Base-by-base conservation (phyloP, 2,329 filamentous ascomycete species). In the Talaromyces sp. region DNA sequence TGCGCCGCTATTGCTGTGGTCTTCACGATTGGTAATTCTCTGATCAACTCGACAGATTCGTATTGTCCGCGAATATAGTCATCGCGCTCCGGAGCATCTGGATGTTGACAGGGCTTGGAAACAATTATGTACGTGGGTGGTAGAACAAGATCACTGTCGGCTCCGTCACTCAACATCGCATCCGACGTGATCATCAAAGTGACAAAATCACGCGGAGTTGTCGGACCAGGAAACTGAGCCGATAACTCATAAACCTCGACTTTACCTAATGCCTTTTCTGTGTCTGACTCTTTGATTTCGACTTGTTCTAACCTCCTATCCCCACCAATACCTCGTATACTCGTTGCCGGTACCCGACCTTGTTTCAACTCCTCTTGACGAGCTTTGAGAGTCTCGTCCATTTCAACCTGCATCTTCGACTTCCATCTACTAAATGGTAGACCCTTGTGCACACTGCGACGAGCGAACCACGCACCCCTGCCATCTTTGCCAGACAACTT, bases 21-120 rank as follows among this genome's bases (percentile, higher is more conserved):
- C 13, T 45, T 57, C 19, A 57, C 37, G 13, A 37, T 50, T 19
- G 64, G 59, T 14, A 97, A 85, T 77, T 98, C 93, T 59, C 93
- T 85, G 65, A 97, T 93, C 69, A 97, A 84, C 77, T 98, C 94
- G 16, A 97, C 90, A 1, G 91, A 96, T 80, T 97, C 93, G 73
- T 97, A 98, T 68, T 89, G 84, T 3, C 93, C 94, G 47, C 92
- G 85, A 58, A 97, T 91, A 74, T 89, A 94, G 16, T 91, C 91
- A 66, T 86, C 80, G 10, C 89, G 84, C 13, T 85, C 84, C 22
- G 89, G 88, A 39, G 90, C 89, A 66, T 92, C 87, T 0, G 89
- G 87, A 74, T 97, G 93, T 22, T 85, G 78, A 72, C 92, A 91
- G 1, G 94, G 94, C 75, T 90, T 93, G 2, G 93, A 97, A 3